Conservation (phyloP, 805 yeast genomes). For the Myxozyma vanderwaltii region DNA sequence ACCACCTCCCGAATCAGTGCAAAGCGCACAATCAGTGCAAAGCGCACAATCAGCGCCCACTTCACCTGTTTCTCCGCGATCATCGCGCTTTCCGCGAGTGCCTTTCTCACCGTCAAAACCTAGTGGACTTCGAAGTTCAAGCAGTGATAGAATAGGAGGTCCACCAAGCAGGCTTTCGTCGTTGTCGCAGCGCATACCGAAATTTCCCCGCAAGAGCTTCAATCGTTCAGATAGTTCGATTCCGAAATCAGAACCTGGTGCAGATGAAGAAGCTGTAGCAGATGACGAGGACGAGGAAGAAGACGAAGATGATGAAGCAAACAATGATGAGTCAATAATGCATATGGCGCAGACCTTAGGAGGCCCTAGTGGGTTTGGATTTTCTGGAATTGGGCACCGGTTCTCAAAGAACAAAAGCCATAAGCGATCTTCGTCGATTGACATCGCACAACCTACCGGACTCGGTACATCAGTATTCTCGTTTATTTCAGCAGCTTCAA, state of each 20-base stretch:
- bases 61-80: not conserved
- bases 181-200: slow-evolving; percentile 5
- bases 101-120: not conserved
- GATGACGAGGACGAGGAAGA: slow-evolving; percentile 6
- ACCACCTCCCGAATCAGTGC: not conserved
- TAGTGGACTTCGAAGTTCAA: not conserved
- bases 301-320: too few species aligned
- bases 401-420: not conserved
- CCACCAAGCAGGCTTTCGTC: not conserved
- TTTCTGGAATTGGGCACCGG: not conserved
- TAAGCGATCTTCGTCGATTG: slow-evolving; percentile 27
- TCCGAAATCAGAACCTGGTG: not conserved
- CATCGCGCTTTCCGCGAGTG: not conserved
- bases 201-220: not conserved
- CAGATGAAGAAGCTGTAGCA: not conserved
- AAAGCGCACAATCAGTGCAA: not conserved
- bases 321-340: too few species aligned
- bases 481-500: slow-evolving; percentile 29
- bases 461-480: slow-evolving; percentile 28
- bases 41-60: not conserved
- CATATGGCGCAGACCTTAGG: slow-evolving; percentile 6
- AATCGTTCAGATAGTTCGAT: not conserved
- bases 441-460: slow-evolving; percentile 21
- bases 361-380: not conserved
- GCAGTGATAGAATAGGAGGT: not conserved